A percentile compares a stretch with the other conserved stretches of the same genome.
These are phyloP conservation scores for Ceratobasidium sp. DNA, from an alignment of 1,284 basidiomycete genomes.

Conservation along the genomic window DNA sequence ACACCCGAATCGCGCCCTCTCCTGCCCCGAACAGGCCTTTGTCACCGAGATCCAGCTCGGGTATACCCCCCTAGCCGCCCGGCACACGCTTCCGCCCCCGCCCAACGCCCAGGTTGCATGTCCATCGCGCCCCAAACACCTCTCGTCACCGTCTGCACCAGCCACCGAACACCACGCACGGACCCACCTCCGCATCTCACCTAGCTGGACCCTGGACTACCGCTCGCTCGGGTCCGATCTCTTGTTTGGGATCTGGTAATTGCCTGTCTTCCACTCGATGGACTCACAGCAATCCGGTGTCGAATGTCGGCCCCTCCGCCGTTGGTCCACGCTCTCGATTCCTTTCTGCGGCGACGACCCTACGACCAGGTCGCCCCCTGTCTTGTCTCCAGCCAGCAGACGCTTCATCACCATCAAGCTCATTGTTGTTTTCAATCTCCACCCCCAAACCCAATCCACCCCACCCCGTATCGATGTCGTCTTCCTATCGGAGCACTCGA, in stretches of 20 bases:
- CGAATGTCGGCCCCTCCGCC: neutral
- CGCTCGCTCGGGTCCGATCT: slow-evolving; percentile 1
- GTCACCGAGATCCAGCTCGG: neutral
- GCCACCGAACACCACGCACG: neutral
- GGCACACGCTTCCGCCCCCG: neutral
- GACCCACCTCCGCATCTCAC: slow-evolving; percentile 2
- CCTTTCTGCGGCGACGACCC: neutral
- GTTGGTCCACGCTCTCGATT: neutral
- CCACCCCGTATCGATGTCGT: slow-evolving; percentile 10
- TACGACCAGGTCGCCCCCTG: neutral
- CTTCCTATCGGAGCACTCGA: neutral
- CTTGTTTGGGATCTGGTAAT: no score
- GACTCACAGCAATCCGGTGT: no score
- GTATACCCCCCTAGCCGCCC: neutral
- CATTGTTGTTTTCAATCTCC: slow-evolving; percentile 6
- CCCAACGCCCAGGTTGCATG: neutral
- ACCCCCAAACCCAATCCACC: neutral
- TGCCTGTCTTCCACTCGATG: no score
- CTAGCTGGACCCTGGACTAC: slow-evolving; percentile 4
- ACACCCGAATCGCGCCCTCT: no score
- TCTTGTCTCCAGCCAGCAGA: neutral
- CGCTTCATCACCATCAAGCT: neutral
- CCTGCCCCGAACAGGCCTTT: no score
- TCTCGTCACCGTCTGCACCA: neutral
- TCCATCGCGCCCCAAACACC: neutral